These are phyloP conservation scores for Debaryomyces hansenii DNA, from an alignment of 805 yeast species.

Conservation along the genomic window DNA sequence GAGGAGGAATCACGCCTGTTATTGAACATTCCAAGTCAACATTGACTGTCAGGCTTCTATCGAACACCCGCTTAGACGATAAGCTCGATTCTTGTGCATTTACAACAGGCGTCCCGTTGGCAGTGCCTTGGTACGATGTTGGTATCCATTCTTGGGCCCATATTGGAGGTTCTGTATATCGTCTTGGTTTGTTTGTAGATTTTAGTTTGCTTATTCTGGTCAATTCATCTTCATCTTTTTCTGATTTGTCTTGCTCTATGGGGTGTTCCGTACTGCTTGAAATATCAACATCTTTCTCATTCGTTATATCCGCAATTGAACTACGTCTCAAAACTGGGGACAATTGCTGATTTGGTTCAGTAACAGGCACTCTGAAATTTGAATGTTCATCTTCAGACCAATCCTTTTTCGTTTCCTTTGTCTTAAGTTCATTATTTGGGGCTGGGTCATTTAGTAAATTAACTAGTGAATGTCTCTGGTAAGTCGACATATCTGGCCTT, in stretches of 20 bases:
- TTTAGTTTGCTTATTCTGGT: slow-evolving; percentile 21
- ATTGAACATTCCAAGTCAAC: slow-evolving; percentile 52
- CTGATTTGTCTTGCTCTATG: slow-evolving; percentile 14
- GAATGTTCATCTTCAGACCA: slow-evolving; percentile 12
- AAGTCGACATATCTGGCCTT: slow-evolving; percentile 8
- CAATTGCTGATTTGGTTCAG: background rate
- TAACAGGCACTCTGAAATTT: background rate
- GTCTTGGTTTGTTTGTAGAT: slow-evolving; percentile 49
- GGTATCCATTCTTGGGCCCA: slow-evolving; percentile 84
- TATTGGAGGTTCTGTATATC: slow-evolving; percentile 66
- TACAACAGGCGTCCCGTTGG: background rate
- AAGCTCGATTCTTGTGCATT: slow-evolving; percentile 6
- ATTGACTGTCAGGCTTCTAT: slow-evolving; percentile 28
- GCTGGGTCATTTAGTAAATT: slow-evolving; percentile 25
- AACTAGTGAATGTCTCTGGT: slow-evolving; percentile 29
- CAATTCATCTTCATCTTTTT: slow-evolving; percentile 26
- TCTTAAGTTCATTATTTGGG: slow-evolving; percentile 1
- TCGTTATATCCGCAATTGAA: background rate
- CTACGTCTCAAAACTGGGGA: background rate
- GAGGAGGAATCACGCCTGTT: slow-evolving; percentile 75
- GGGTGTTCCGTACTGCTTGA: background rate
- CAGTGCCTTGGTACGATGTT: slow-evolving; percentile 8
- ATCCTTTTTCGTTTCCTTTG: slow-evolving; percentile 1
- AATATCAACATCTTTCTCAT: background rate
- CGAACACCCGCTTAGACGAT: slow-evolving; percentile 29